Percentiles rank a stretch among this genome's conserved stretches.
Evolutionary conservation across 345 rosid species (phyloP).

Genomic region (Balakata baccata): DNA sequence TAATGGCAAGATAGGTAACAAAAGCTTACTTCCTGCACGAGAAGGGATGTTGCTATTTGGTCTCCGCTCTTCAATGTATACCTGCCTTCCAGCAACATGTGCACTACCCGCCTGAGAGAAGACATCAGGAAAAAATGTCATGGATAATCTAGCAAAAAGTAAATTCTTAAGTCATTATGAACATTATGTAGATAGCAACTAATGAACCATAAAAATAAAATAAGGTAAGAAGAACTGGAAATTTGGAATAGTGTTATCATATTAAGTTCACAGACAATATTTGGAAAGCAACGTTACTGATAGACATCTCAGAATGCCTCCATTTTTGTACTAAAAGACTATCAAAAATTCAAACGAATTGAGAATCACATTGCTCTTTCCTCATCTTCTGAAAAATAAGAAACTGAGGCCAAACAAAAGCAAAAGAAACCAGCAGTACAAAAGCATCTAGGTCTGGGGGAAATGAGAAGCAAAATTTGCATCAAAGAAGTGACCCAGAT

Average conservation of each 20-base stretch:
- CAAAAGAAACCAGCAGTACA: not conserved
- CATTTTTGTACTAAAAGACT: not conserved
- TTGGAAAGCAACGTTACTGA: not conserved
- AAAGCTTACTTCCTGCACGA: conserved; percentile 56
- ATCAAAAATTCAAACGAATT: not conserved
- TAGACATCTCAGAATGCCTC: not conserved
- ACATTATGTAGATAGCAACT: not conserved
- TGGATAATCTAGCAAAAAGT: not conserved
- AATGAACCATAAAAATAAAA: not conserved
- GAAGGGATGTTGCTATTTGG: conserved; percentile 53
- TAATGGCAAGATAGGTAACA: not conserved
- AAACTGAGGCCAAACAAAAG: not conserved
- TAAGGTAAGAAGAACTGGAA: not conserved
- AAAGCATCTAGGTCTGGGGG: too few relatives aligned
- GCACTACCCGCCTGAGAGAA: conserved; percentile 46
- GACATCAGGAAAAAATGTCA: not conserved
- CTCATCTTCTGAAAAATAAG: not conserved
- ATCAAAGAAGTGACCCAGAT: not conserved
- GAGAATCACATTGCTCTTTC: not conserved
- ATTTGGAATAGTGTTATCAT: not conserved
- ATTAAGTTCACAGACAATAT: not conserved
- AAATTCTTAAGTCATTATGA: not conserved
- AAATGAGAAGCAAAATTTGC: not conserved
- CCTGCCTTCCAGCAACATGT: conserved; percentile 55
- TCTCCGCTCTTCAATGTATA: conserved; percentile 68